Evolutionary conservation across 2,329 filamentous ascomycete genomes (phyloP).

Genomic region (Metarhizium humberi): DNA sequence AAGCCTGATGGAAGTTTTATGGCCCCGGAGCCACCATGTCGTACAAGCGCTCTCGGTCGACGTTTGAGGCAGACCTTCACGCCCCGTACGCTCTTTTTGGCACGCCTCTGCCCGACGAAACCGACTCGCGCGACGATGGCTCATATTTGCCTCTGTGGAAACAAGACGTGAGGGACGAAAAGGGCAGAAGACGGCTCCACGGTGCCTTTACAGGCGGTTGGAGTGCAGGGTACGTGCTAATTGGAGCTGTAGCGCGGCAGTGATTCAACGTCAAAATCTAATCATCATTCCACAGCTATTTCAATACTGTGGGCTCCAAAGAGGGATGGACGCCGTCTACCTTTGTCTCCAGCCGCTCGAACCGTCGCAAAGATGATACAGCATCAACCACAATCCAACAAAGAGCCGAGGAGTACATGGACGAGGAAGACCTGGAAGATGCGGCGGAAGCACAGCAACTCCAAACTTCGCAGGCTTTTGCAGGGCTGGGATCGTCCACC

Average conservation of each 20-base stretch:
- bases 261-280: neutral
- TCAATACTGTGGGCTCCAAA: conserved; percentile 96
- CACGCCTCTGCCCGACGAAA: conserved; percentile 74
- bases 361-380: conserved; percentile 58
- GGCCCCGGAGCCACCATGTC: conserved; percentile 45
- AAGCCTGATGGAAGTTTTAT: neutral
- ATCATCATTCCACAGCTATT: conserved; percentile 56
- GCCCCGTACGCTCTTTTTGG: conserved; percentile 74
- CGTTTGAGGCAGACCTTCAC: conserved; percentile 67
- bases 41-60: conserved; percentile 67
- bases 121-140: conserved; percentile 75
- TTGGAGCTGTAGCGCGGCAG: neutral
- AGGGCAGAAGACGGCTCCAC: conserved; percentile 81
- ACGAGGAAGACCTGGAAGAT: conserved; percentile 88
- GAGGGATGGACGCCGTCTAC: conserved; percentile 93
- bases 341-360: conserved; percentile 81
- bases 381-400: conserved; percentile 43
- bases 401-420: conserved; percentile 87
- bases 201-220: conserved; percentile 95
- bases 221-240: conserved; percentile 71
- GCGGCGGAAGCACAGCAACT: conserved; percentile 69
- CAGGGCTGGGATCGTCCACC: conserved; percentile 62
- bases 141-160: conserved; percentile 96
- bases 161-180: conserved; percentile 91
- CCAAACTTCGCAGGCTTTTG: conserved; percentile 64